A percentile compares a stretch with the other conserved stretches of the same genome.
phyloP scores from a whole-genome alignment of 768 basidiomycete genomes.

The Russula lepida region DNA sequence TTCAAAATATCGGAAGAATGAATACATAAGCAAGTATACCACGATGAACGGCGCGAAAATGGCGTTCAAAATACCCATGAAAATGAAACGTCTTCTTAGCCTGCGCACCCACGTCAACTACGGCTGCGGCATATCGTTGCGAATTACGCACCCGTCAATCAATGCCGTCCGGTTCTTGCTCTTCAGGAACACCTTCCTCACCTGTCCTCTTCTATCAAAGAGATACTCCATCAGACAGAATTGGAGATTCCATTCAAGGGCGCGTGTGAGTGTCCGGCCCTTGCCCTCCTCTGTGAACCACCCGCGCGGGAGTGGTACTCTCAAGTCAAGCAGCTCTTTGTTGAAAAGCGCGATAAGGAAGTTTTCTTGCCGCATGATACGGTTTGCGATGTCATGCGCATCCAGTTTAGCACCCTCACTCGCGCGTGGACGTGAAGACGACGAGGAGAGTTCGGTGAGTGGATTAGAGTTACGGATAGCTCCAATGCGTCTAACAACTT shows the following conservation, averaged over 20 bases:
- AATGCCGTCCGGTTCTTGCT: conserved; percentile 68
- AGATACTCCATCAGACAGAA: conserved; percentile 94
- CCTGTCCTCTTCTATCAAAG: conserved; percentile 84
- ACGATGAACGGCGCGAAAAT: conserved; percentile 97
- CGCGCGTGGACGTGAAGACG: conserved; percentile 43
- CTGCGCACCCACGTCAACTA: conserved; percentile 33
- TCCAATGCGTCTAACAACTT: conserved; percentile 84
- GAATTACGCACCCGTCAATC: conserved; percentile 61
- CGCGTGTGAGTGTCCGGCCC: conserved; percentile 75
- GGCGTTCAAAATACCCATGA: conserved; percentile 95
- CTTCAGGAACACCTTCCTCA: conserved; percentile 86
- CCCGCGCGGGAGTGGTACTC: conserved; percentile 65
- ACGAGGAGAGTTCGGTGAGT: conserved; percentile 75
- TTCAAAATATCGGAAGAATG: conserved; percentile 99
- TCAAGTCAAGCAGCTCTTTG: conserved; percentile 87
- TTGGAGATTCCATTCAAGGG: conserved; percentile 94
- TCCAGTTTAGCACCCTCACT: conserved; percentile 82
- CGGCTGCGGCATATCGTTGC: background rate
- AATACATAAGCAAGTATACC: conserved; percentile 92
- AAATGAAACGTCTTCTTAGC: conserved; percentile 77
- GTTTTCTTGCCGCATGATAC: conserved; percentile 97
- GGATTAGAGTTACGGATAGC: conserved; percentile 91
- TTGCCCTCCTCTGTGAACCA: conserved; percentile 52
- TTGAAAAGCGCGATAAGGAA: conserved; percentile 97
- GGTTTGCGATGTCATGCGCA: conserved; percentile 95